A percentile compares a stretch with the other conserved stretches of the same genome.
phyloP scores from a whole-genome alignment of 2,329 filamentous ascomycete species.

The Myriosclerotinia duriaeana region DNA sequence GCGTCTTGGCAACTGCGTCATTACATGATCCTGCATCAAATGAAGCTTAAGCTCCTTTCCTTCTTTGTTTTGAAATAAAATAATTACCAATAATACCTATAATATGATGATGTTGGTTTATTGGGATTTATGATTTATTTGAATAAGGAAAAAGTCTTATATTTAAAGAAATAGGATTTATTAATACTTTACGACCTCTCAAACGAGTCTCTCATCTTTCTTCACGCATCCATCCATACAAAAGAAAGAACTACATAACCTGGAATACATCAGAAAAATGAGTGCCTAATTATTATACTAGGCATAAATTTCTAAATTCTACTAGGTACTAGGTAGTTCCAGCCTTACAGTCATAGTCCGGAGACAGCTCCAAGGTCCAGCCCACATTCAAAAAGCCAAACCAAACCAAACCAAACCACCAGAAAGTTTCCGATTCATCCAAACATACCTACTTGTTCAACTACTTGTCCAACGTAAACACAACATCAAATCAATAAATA shows the following conservation, averaged over 20 bases:
- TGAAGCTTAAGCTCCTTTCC: slow-evolving; percentile 10
- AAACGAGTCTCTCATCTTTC: too few relatives aligned
- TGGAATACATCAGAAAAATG: too few relatives aligned
- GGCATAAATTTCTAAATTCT: not conserved
- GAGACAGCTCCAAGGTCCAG: slow-evolving; percentile 1
- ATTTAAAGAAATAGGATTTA: not conserved
- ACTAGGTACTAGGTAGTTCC: not conserved
- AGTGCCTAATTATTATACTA: not conserved
- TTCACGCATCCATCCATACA: too few relatives aligned
- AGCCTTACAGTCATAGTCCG: not conserved
- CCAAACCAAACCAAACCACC: not conserved
- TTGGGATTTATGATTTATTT: not conserved
- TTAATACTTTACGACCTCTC: not conserved
- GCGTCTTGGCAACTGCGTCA: slow-evolving; percentile 15
- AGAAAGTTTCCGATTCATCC: not conserved
- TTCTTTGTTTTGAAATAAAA: slow-evolving; percentile 3
- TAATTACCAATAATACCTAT: not conserved
- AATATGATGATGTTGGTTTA: too few relatives aligned
- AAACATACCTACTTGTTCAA: not conserved
- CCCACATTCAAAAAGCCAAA: not conserved
- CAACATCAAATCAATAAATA: not conserved
- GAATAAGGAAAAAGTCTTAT: not conserved
- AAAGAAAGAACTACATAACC: not conserved
- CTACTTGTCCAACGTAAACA: not conserved
- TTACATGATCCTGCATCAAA: not conserved